Percentiles rank a stretch among this genome's conserved stretches.
phyloP scores from a whole-genome alignment of 805 yeast species.

The Zygosaccharomyces bisporus region DNA sequence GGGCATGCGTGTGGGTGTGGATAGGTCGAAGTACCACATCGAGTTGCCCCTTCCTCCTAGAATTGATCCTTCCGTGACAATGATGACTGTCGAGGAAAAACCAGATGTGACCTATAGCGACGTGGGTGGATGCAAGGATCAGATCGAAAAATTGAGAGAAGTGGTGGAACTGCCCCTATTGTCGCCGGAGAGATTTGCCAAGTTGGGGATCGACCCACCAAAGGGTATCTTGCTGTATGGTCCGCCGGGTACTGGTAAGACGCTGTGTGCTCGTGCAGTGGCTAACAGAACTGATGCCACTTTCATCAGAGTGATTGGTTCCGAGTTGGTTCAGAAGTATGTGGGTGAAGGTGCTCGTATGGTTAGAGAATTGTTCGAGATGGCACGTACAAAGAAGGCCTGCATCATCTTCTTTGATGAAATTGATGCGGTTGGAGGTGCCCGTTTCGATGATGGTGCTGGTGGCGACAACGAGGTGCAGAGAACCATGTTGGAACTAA shows the following conservation, averaged over 20 bases:
- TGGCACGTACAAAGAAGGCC: constrained; percentile 98
- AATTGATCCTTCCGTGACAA: constrained; percentile 95
- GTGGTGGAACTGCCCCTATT: constrained; percentile 92
- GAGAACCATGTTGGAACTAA: constrained; percentile 97
- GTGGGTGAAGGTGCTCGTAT: constrained; percentile 99
- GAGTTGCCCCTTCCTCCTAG: constrained; percentile 97
- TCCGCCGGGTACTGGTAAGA: constrained; percentile 99
- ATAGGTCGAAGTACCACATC: constrained; percentile 93
- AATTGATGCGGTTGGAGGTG: constrained; percentile 98
- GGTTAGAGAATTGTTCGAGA: constrained; percentile 97
- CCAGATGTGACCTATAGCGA: constrained; percentile 98
- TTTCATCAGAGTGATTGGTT: constrained; percentile 95
- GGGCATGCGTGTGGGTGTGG: constrained; percentile 99
- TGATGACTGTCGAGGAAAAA: constrained; percentile 99
- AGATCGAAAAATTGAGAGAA: constrained; percentile 92
- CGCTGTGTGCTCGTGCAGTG: constrained; percentile 97
- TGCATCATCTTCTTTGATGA: constrained; percentile 98
- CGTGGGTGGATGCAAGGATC: constrained; percentile 98
- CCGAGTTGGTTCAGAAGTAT: constrained; percentile 95
- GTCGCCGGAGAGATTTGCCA: constrained; percentile 95
- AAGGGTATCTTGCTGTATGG: constrained; percentile 95
- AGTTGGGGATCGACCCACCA: constrained; percentile 97
- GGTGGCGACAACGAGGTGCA: constrained; percentile 99
- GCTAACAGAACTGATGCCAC: constrained; percentile 99
- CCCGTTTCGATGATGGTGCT: constrained; percentile 99